Conservation (phyloP, 495 filamentous ascomycete genomes). For the Cercophora newfieldiana region DNA sequence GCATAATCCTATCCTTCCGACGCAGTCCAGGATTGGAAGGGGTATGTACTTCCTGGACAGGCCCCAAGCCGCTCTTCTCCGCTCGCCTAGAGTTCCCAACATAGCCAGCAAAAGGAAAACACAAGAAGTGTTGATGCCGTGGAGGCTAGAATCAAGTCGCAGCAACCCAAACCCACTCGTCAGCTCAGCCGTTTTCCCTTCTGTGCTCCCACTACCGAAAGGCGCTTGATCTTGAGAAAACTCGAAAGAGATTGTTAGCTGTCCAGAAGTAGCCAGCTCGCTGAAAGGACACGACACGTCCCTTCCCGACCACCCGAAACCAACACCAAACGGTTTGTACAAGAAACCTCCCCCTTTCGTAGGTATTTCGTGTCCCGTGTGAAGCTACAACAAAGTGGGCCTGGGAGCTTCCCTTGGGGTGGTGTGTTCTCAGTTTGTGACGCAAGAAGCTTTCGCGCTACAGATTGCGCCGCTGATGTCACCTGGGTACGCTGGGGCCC, state of each 20-base stretch:
- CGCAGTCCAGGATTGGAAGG: background rate
- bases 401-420: too few species aligned
- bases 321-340: constrained; percentile 17
- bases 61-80: background rate
- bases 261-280: background rate
- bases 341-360: constrained; percentile 14
- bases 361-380: too few species aligned
- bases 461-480: background rate
- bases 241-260: background rate
- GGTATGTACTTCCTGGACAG: background rate
- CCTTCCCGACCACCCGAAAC: background rate
- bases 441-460: background rate
- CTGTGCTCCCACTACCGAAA: background rate
- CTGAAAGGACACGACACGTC: background rate
- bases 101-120: background rate
- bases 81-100: background rate
- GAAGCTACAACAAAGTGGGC: too few species aligned
- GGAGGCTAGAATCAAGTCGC: background rate
- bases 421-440: too few species aligned
- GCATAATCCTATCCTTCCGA: background rate
- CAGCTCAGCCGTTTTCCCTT: background rate
- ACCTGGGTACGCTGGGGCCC: background rate
- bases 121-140: background rate
- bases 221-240: background rate
- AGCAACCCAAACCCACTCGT: constrained; percentile 2